phyloP scores from a whole-genome alignment of 2,329 filamentous ascomycete genomes.

The Colletotrichum sp. region DNA sequence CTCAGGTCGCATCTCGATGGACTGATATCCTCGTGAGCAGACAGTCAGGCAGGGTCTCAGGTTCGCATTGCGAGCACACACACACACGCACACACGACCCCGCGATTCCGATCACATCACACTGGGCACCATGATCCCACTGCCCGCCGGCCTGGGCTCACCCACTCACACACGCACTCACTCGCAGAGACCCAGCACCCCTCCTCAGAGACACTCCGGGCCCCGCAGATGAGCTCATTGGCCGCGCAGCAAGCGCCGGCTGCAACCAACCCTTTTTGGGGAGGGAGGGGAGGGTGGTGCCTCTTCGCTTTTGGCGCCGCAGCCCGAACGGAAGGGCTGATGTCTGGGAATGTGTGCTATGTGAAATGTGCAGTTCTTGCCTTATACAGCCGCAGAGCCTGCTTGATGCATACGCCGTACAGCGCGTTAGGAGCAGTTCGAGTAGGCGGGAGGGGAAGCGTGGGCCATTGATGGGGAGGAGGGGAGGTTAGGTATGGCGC shows the following conservation, averaged over 20 bases:
- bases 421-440: not conserved
- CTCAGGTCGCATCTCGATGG: not conserved
- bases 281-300: not conserved
- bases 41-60: not conserved
- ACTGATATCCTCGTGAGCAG: not conserved
- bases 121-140: not conserved
- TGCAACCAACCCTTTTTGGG: not conserved
- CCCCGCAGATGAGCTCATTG: conserved; percentile 4
- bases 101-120: conserved; percentile 17
- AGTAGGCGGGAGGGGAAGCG: not conserved
- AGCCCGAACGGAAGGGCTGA: not conserved
- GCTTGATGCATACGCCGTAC: not conserved
- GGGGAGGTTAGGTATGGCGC: not conserved
- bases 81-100: not conserved
- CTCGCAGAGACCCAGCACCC: not conserved
- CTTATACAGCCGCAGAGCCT: not conserved
- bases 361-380: not conserved
- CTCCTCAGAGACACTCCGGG: not conserved
- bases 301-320: not conserved
- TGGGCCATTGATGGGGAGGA: not conserved
- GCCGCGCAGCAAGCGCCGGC: conserved; percentile 2
- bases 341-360: not conserved
- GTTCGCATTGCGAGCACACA: not conserved
- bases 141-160: conserved; percentile 10
- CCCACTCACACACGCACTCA: not conserved